A percentile compares a stretch with the other conserved stretches of the same genome.
Evolutionary conservation across 2,329 filamentous ascomycete species (phyloP).

Genomic region (Dactylellina cionopaga): DNA sequence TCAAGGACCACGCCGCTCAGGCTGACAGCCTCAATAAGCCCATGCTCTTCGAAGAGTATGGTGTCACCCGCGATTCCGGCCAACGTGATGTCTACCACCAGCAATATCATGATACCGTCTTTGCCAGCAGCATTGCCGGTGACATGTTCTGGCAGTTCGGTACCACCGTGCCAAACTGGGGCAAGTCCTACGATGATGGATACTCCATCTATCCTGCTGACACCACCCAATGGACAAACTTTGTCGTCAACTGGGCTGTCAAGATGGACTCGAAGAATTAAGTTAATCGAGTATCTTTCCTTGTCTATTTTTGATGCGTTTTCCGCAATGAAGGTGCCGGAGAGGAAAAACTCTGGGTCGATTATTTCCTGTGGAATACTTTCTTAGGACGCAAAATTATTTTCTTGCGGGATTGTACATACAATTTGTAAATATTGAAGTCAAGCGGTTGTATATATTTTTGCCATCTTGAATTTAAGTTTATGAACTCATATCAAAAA

Average conservation of each 20-base stretch:
- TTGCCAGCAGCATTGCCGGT: slow-evolving; percentile 52
- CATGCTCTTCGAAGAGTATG: slow-evolving; percentile 55
- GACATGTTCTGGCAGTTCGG: slow-evolving; percentile 56
- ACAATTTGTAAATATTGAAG: slow-evolving; percentile 27
- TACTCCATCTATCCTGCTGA: slow-evolving; percentile 53
- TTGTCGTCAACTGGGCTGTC: slow-evolving; percentile 39
- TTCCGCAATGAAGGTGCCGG: too few species aligned
- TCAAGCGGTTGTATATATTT: slow-evolving; percentile 15
- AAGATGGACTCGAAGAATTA: slow-evolving; percentile 50
- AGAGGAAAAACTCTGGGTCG: neutral
- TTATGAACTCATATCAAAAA: too few species aligned
- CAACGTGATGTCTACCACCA: slow-evolving; percentile 51
- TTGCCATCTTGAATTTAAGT: neutral
- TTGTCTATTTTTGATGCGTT: neutral
- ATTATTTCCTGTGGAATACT: neutral
- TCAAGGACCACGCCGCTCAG: slow-evolving; percentile 62
- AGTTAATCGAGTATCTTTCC: neutral
- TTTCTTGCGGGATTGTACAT: neutral
- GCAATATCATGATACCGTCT: slow-evolving; percentile 53
- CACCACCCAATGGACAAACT: slow-evolving; percentile 38
- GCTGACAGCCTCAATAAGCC: slow-evolving; percentile 60
- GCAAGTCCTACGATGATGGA: slow-evolving; percentile 55
- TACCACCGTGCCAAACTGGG: slow-evolving; percentile 53
- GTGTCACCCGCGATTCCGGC: slow-evolving; percentile 53
- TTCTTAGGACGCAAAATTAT: neutral